Evolutionary conservation across 106 monocot genomes (phyloP).

Genomic region (Allium fistulosum): DNA sequence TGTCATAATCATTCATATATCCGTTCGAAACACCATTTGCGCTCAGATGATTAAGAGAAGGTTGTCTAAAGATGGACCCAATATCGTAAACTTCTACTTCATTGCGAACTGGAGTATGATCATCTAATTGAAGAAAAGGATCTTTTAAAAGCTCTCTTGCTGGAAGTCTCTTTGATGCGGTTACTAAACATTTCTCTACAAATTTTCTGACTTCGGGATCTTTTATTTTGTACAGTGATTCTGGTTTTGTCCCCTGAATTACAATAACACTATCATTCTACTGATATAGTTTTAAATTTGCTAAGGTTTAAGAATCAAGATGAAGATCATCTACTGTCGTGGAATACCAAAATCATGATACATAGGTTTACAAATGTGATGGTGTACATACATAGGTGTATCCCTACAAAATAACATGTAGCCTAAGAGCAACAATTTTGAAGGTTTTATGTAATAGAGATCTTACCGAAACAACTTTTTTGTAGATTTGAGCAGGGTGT

Average conservation of each 20-base stretch:
- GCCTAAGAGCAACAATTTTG: no score
- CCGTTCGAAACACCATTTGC: slow-evolving; percentile 13
- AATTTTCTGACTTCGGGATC: slow-evolving; percentile 74
- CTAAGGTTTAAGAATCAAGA: no score
- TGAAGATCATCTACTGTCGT: no score
- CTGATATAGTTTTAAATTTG: no score
- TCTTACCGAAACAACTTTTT: slow-evolving; percentile 82
- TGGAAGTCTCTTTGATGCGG: slow-evolving; percentile 56
- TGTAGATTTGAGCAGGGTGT: slow-evolving; percentile 91
- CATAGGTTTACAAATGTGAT: no score
- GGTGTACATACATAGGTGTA: no score
- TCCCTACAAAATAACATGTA: no score
- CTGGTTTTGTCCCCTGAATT: slow-evolving; percentile 72
- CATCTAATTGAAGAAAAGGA: slow-evolving; percentile 75
- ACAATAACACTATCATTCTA: not conserved
- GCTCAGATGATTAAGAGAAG: slow-evolving; percentile 23
- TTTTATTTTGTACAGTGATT: slow-evolving; percentile 59
- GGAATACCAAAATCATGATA: no score
- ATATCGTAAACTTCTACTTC: slow-evolving; percentile 23
- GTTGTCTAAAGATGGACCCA: slow-evolving; percentile 18
- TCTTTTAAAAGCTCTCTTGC: slow-evolving; percentile 78
- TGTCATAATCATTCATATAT: slow-evolving; percentile 8
- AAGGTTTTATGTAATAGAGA: not conserved
- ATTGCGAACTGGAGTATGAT: not conserved
- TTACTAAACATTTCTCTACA: slow-evolving; percentile 74